phyloP scores from a whole-genome alignment of 2,329 filamentous ascomycete genomes.

The Lanzia echinophila region DNA sequence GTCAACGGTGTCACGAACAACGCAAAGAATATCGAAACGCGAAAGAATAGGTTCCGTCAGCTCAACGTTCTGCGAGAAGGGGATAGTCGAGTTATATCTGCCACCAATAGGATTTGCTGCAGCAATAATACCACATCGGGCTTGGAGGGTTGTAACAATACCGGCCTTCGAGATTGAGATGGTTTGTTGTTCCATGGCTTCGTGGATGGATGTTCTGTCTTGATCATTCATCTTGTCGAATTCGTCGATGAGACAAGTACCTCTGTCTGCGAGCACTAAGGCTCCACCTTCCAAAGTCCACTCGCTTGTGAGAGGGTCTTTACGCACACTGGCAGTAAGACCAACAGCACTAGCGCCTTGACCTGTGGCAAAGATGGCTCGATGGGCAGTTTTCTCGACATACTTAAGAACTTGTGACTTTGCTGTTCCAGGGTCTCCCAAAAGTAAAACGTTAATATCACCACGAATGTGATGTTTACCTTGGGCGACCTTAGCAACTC shows the following conservation, averaged over 20 bases:
- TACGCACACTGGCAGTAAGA: conserved; percentile 92
- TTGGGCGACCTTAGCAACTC: conserved; percentile 84
- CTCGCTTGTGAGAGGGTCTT: conserved; percentile 90
- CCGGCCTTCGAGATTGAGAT: conserved; percentile 98
- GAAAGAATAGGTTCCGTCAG: conserved; percentile 95
- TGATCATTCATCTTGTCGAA: conserved; percentile 99
- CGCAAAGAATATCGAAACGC: conserved; percentile 95
- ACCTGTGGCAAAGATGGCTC: conserved; percentile 94
- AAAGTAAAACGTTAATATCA: conserved; percentile 94
- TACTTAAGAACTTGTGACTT: conserved; percentile 98
- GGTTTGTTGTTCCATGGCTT: conserved; percentile 99
- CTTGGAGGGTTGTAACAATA: conserved; percentile 95
- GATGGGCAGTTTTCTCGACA: conserved; percentile 92
- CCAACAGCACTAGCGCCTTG: conserved; percentile 96
- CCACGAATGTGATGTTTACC: conserved; percentile 88
- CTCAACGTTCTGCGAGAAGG: conserved; percentile 94
- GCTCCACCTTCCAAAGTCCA: conserved; percentile 97
- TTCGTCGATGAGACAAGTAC: conserved; percentile 94
- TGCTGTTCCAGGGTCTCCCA: conserved; percentile 94
- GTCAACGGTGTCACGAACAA: conserved; percentile 92
- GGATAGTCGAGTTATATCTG: conserved; percentile 92
- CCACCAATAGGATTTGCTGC: conserved; percentile 95
- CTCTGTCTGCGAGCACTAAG: conserved; percentile 87
- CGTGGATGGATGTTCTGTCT: conserved; percentile 95
- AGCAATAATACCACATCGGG: conserved; percentile 91